Conservation (phyloP, 2,329 filamentous ascomycete species). For the Penicillium hesseltinei region DNA sequence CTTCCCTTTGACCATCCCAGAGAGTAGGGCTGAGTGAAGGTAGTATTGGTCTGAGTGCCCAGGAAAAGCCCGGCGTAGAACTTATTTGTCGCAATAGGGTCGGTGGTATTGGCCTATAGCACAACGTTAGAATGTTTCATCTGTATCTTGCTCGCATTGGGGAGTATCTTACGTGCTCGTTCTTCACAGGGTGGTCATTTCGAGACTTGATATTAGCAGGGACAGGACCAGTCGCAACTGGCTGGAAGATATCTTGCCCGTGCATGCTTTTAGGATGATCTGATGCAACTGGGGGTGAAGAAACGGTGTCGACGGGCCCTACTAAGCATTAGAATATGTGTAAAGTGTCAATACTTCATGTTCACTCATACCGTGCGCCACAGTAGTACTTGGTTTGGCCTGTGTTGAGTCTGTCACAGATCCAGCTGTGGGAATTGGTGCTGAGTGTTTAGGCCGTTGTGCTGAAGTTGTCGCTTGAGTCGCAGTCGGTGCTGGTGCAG, state of each 20-base stretch:
- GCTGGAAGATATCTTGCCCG: slow-evolving; percentile 44
- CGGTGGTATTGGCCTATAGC: slow-evolving; percentile 28
- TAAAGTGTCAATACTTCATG: not conserved
- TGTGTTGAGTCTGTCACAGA: not conserved
- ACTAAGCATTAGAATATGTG: not conserved
- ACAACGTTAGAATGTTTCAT: not conserved
- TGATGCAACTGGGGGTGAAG: not conserved
- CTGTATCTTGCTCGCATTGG: not conserved
- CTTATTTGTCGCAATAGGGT: slow-evolving; percentile 49
- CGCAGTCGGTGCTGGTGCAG: slow-evolving; percentile 10
- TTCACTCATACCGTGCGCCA: not conserved
- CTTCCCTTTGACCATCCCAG: slow-evolving; percentile 65
- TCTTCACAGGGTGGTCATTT: slow-evolving; percentile 44
- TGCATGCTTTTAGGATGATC: slow-evolving; percentile 25
- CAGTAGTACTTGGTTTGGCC: not conserved
- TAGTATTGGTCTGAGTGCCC: slow-evolving; percentile 64
- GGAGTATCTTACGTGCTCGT: slow-evolving; percentile 35
- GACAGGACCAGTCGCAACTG: slow-evolving; percentile 39
- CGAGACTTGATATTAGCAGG: slow-evolving; percentile 40
- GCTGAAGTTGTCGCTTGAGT: not conserved
- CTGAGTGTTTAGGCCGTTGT: not conserved
- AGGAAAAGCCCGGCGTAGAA: slow-evolving; percentile 82
- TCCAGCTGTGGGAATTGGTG: not conserved
- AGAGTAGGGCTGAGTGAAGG: slow-evolving; percentile 75
- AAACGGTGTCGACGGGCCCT: not conserved